Conservation (phyloP, 1,284 basidiomycete genomes). For the Cutaneotrichosporon cavernicola region DNA sequence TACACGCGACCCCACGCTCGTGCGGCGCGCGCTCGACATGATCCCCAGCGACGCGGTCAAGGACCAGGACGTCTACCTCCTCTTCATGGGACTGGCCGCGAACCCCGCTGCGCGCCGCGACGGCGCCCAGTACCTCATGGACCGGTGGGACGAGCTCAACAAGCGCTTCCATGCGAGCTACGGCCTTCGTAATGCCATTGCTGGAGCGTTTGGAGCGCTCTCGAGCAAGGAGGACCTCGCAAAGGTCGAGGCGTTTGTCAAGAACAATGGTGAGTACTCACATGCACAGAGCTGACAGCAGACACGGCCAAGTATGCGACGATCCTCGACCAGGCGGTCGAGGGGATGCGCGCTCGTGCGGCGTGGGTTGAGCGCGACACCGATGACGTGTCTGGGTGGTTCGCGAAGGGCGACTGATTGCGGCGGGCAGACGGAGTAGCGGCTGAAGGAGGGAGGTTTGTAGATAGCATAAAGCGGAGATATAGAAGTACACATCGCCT, state of each 20-base stretch:
- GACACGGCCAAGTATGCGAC: slow-evolving; percentile 54
- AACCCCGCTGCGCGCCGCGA: slow-evolving; percentile 43
- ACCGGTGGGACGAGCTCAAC: slow-evolving; percentile 65
- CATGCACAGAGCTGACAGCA: slow-evolving; percentile 14
- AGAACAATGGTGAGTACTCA: slow-evolving; percentile 43
- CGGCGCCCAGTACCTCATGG: slow-evolving; percentile 57
- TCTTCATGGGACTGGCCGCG: slow-evolving; percentile 50
- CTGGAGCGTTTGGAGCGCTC: slow-evolving; percentile 63
- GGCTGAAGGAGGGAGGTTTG: not conserved
- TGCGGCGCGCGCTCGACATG: slow-evolving; percentile 64
- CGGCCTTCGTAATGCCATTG: slow-evolving; percentile 52
- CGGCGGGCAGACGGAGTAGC: no score
- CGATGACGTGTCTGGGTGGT: slow-evolving; percentile 60
- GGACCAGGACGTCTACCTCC: slow-evolving; percentile 65
- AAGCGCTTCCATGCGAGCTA: slow-evolving; percentile 71
- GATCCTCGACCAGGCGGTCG: slow-evolving; percentile 57
- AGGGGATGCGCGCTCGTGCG: slow-evolving; percentile 56
- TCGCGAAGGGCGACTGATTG: slow-evolving; percentile 54
- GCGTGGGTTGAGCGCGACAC: slow-evolving; percentile 57
- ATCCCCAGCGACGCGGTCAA: slow-evolving; percentile 56
- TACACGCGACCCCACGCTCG: slow-evolving; percentile 48
- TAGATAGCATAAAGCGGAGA: not conserved
- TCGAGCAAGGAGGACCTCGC: slow-evolving; percentile 69
- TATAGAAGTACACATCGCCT: not conserved
- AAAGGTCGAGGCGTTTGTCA: slow-evolving; percentile 68